Evolutionary conservation across 768 basidiomycete species (phyloP), one percentile per base, ranked within the genome.

Genomic region (Suillus tomentosus): DNA sequence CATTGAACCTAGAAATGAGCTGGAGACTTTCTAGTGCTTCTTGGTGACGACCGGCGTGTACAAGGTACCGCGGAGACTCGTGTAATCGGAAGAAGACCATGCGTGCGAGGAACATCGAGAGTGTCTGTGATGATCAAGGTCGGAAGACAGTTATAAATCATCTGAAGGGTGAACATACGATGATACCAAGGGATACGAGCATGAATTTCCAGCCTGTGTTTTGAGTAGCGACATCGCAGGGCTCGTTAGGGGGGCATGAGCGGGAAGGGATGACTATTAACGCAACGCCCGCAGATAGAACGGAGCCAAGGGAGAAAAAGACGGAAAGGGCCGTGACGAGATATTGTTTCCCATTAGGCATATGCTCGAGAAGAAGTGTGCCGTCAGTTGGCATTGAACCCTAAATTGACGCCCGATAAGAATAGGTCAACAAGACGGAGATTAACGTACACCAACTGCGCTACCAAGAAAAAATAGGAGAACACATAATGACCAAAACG

Each of bases 321-420:
- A 95, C 85, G 5, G 94, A 95, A 27, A 97, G 84, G 0, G 90
- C 91, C 0, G 94, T 96, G 61, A 98, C 89, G 37, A 99, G 85
- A 73, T 96, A 95, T 70, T 95, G 88, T 67, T 95, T 94, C n/a
- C 86, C 85, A 67, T 89, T 87, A 3, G 96, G 96, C 81, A 98
- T 88, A 70, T 97, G 95, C 71, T 99, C 96, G 10, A 95, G 82
- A 27, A 95, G 84, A 4, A 96, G 85, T 0, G 95, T 98, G 7
- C 96, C 95, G 68, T 98, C 96, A 0, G 96, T 99, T 1, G 96
- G 96, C 94, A 98, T 96, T 50, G 94, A 90, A 47, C 95, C 90
- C 93, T 95, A 63, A 24, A 53, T 50, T n/a, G 14, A 58, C 19
- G 47, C 59, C 55, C 45, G 67, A 59, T 60, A 57, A 22, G 47